Base-by-base conservation (phyloP, 2,329 filamentous ascomycete species). In the Celoporthe dispersa region DNA sequence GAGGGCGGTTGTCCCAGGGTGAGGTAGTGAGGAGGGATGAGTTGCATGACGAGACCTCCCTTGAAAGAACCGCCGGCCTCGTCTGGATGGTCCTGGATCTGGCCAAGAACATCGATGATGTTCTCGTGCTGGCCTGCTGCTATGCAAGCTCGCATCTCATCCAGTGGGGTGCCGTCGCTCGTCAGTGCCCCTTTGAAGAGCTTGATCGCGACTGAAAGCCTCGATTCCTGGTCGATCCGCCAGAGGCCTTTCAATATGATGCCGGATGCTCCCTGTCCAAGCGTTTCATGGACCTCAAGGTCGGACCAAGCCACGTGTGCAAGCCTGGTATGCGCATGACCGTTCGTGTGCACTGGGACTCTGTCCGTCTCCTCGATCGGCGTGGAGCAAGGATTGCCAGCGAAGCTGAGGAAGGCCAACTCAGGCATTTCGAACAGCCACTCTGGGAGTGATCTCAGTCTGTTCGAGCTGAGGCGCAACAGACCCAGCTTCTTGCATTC, bases 71-170 rank as follows among this genome's bases (percentile, higher is more conserved):
- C 66, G 3, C 37, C 63, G 37, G 51, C 76, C 70, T 79, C 80
- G 64, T 79, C 76, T 1, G 82, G 81, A 69, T 84, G 82, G 3
- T 76, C 79, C 37, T 78, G 75, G 37, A 86, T 81, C 65, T 79
- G 79, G 1, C 83, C 84, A 19, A 85, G 79, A 1, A 84, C 79
- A 65, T 80, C 78, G 69, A 85, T 83, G 60, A 86, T 80, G 71
- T 83, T 82, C 25, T 78, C 77, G 73, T 86, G 84, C 51, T 79
- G 79, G 14, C 83, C 84, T 0, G 84, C 84, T 0, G 78, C 77
- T 64, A 85, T 79, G 69, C 80, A 83, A 2, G 83, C 83, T 12
- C 79, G 78, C 82, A 86, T 83, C 75, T 86, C 84, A 73, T 85
- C 84, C n/a, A 78, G 75, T 0, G 84, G 84, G 6, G 80, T 81